A percentile compares a stretch with the other conserved stretches of the same genome.
Conservation (phyloP, 164 flowering plant genomes). For the Tinospora cordifolia region DNA sequence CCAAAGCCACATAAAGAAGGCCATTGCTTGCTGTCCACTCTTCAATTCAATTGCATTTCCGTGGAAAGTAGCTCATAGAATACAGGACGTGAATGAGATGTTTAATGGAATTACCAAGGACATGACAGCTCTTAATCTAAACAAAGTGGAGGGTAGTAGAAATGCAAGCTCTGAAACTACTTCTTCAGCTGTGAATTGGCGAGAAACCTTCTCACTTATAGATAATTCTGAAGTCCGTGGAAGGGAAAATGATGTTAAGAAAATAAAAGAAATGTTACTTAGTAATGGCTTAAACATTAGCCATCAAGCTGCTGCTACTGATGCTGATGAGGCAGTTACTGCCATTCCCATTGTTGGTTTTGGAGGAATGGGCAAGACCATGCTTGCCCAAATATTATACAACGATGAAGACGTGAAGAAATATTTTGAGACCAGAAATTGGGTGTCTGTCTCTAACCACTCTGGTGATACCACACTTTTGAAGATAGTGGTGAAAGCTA, state of each 20-base stretch:
- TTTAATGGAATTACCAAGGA: not conserved
- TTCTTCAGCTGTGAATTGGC: too few species aligned
- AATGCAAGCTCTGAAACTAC: not conserved
- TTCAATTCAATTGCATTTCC: not conserved
- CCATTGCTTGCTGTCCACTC: not conserved
- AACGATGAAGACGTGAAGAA: not conserved
- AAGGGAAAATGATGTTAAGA: not conserved
- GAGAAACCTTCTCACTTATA: not conserved
- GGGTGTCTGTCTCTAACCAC: not conserved
- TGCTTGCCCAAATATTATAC: not conserved
- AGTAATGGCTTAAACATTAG: too few species aligned
- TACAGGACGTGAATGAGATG: not conserved
- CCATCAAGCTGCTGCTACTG: not conserved
- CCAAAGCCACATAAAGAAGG: not conserved
- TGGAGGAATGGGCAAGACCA: not conserved
- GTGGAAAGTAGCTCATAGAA: not conserved
- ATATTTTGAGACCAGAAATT: not conserved
- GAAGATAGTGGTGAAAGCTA: not conserved
- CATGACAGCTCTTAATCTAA: too few species aligned
- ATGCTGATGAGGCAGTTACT: not conserved
- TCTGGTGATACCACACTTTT: not conserved
- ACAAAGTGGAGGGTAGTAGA: not conserved
- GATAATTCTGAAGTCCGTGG: not conserved
- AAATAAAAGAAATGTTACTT: not conserved
- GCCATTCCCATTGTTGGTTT: not conserved